Conservation (phyloP, 805 yeast species). For the Barnettozyma vustinii region DNA sequence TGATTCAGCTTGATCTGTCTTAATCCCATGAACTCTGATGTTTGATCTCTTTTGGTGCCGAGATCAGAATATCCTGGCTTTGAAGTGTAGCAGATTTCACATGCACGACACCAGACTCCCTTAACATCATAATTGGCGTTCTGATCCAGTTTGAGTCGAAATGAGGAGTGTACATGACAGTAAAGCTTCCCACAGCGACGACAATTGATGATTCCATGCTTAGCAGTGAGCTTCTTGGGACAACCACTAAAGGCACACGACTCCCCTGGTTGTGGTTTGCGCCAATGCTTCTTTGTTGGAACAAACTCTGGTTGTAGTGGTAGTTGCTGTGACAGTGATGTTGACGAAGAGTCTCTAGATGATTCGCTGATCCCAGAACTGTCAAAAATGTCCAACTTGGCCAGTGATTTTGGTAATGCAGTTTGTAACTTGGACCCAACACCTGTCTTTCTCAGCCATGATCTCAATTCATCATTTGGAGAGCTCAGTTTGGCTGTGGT, state of each 20-base stretch:
- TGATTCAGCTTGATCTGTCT: conserved; percentile 44
- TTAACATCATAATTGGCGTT: conserved; percentile 41
- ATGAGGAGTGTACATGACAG: conserved; percentile 60
- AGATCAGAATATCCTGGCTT: conserved; percentile 49
- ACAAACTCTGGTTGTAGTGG: conserved; percentile 22
- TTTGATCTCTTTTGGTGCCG: conserved; percentile 43
- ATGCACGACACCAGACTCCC: conserved; percentile 71
- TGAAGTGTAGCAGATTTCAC: conserved; percentile 51
- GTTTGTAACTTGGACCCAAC: conserved; percentile 33
- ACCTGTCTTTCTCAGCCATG: conserved; percentile 39
- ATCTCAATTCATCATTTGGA: conserved; percentile 32
- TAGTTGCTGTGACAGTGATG: conserved; percentile 5
- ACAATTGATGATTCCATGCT: conserved; percentile 63
- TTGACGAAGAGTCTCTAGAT: conserved; percentile 12
- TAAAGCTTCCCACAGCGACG: conserved; percentile 69
- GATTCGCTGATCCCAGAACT: conserved; percentile 20
- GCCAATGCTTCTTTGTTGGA: conserved; percentile 54
- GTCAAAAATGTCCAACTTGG: conserved; percentile 48
- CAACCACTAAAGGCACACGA: conserved; percentile 40
- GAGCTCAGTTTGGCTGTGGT: not conserved
- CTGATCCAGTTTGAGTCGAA: conserved; percentile 44
- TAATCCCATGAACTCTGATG: conserved; percentile 33
- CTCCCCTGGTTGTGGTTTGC: conserved; percentile 38
- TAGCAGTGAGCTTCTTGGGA: conserved; percentile 37
- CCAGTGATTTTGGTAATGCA: conserved; percentile 32